Evolutionary conservation across 768 basidiomycete species (phyloP).

Genomic region (Phanerodontia chrysosporium): DNA sequence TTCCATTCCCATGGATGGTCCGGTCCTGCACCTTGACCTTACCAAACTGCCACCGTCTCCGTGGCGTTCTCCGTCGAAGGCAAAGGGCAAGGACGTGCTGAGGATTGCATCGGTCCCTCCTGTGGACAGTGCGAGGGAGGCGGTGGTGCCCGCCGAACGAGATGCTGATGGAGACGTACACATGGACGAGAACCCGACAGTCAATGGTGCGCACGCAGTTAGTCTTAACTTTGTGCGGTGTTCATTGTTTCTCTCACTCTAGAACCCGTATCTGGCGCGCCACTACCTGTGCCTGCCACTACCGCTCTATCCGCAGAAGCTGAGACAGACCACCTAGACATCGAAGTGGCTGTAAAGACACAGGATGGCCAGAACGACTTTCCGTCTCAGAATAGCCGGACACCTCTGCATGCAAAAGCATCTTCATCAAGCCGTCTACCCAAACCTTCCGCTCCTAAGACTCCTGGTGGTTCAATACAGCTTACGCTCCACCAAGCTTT

Average conservation of each 20-base stretch:
- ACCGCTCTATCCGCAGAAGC: neutral
- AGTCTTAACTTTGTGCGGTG: neutral
- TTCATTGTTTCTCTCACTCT: neutral
- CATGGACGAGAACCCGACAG: neutral
- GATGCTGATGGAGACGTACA: constrained; percentile 2
- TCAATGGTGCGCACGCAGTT: neutral
- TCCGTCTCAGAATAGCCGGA: neutral
- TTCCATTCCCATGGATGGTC: constrained; percentile 14
- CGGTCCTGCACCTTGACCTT: constrained; percentile 16
- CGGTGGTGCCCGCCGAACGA: neutral
- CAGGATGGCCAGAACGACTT: neutral
- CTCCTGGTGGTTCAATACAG: neutral
- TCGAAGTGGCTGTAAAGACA: neutral
- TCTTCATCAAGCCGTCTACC: constrained; percentile 7
- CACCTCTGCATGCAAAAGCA: neutral
- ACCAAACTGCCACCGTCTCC: constrained; percentile 16
- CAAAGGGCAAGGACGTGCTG: constrained; percentile 5
- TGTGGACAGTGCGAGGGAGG: neutral
- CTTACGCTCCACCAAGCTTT: neutral
- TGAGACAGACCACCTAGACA: neutral
- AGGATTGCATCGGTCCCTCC: constrained; percentile 19
- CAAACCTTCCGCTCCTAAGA: neutral
- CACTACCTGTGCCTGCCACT: neutral
- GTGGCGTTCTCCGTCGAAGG: constrained; percentile 10
- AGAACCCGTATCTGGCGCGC: neutral